These are phyloP conservation scores for Aspergillus floridensis DNA, from an alignment of 2,329 filamentous ascomycete genomes.

Conservation along the genomic window DNA sequence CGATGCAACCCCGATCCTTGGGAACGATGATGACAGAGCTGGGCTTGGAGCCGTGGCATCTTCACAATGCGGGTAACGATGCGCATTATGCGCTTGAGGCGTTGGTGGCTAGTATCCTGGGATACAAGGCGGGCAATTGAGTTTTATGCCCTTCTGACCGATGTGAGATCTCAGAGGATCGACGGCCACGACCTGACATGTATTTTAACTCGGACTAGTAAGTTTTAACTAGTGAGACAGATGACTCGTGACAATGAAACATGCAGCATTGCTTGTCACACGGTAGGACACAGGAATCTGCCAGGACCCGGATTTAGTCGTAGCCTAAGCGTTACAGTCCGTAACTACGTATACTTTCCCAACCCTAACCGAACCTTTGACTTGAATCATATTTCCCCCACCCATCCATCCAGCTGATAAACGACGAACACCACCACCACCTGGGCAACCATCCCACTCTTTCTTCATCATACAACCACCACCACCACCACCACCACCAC, in stretches of 20 bases:
- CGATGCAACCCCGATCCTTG: slow-evolving; percentile 59
- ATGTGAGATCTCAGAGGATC: not conserved
- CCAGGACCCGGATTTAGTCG: too few relatives aligned
- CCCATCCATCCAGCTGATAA: not conserved
- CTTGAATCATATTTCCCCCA: not conserved
- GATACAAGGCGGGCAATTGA: not conserved
- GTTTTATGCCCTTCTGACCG: too few relatives aligned
- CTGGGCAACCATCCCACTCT: too few relatives aligned
- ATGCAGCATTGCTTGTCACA: too few relatives aligned
- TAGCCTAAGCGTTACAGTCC: too few relatives aligned
- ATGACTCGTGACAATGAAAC: too few relatives aligned
- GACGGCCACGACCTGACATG: too few relatives aligned
- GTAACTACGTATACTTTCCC: not conserved
- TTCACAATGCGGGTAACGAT: slow-evolving; percentile 90
- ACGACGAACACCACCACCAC: not conserved
- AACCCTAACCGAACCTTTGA: not conserved
- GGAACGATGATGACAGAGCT: slow-evolving; percentile 62
- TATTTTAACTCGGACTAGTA: too few relatives aligned
- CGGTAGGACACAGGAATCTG: too few relatives aligned
- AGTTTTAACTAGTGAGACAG: too few relatives aligned
- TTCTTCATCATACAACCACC: too few relatives aligned
- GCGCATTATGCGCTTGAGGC: slow-evolving; percentile 75
- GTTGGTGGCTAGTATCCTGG: slow-evolving; percentile 55
- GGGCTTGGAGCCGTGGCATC: slow-evolving; percentile 59
- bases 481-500: too few relatives aligned